These are phyloP conservation scores for Alternaria ventricosa DNA, from an alignment of 2,329 filamentous ascomycete species.

Conservation along the genomic window DNA sequence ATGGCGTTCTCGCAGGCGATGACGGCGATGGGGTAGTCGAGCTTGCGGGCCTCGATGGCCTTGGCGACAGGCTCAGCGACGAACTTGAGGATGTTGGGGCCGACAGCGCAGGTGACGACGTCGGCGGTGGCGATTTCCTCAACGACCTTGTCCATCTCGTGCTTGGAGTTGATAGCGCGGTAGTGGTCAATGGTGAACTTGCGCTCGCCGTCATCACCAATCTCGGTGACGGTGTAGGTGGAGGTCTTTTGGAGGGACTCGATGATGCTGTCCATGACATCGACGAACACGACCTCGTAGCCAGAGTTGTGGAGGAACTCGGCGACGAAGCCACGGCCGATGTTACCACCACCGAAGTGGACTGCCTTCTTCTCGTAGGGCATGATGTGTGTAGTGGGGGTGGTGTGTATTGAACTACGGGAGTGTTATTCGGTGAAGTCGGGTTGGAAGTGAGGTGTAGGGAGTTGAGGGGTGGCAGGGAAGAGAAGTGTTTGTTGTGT, in stretches of 20 bases:
- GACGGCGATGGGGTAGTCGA: constrained; percentile 75
- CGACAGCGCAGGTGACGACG: constrained; percentile 94
- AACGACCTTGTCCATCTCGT: constrained; percentile 79
- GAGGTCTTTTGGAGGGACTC: constrained; percentile 75
- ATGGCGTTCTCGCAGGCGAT: constrained; percentile 99
- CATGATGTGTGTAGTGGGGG: constrained; percentile 34
- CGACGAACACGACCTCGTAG: constrained; percentile 95
- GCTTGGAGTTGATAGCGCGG: constrained; percentile 94
- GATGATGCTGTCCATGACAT: constrained; percentile 87
- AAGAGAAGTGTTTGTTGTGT: constrained; percentile 8
- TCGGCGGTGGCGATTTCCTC: constrained; percentile 87
- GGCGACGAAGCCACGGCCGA: constrained; percentile 57
- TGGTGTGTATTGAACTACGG: constrained; percentile 13
- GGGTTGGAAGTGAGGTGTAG: constrained; percentile 1
- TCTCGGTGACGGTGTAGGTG: constrained; percentile 91
- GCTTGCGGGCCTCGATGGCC: constrained; percentile 79
- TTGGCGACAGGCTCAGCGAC: constrained; percentile 95
- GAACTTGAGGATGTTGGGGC: constrained; percentile 94
- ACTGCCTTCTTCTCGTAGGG: constrained; percentile 57
- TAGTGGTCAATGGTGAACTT: constrained; percentile 91
- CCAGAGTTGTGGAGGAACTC: constrained; percentile 89
- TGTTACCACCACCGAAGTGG: constrained; percentile 62
- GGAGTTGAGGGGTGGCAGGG: constrained; percentile 5
- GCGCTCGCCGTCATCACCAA: constrained; percentile 81
- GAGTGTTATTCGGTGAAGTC: constrained; percentile 24